A percentile compares a stretch with the other conserved stretches of the same genome.
phyloP scores from a whole-genome alignment of 1,284 basidiomycete genomes.

The Trametes pubescens region DNA sequence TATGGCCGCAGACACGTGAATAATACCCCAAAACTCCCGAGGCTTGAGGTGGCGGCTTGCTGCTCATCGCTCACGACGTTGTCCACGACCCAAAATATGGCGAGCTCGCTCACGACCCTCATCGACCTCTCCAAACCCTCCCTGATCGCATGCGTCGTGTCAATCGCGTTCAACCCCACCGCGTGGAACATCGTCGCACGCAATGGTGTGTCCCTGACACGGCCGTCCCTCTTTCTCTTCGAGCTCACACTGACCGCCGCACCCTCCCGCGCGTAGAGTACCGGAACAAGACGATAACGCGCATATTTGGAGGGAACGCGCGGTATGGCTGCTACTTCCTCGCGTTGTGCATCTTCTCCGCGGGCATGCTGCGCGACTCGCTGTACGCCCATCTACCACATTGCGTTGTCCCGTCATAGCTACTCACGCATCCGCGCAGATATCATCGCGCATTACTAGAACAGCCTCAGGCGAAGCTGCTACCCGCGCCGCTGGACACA shows the following conservation, averaged over 20 bases:
- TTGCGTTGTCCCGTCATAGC: neutral
- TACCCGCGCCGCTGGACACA: constrained; percentile 68
- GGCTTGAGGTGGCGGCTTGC: constrained; percentile 9
- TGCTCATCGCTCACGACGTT: constrained; percentile 12
- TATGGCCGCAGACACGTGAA: constrained; percentile 16
- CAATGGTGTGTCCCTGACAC: constrained; percentile 73
- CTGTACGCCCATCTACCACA: constrained; percentile 62
- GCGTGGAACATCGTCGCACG: constrained; percentile 97
- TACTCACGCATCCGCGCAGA: constrained; percentile 46
- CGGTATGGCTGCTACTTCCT: constrained; percentile 90
- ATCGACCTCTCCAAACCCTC: constrained; percentile 73
- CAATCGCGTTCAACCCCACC: constrained; percentile 89
- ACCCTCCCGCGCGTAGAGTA: constrained; percentile 67
- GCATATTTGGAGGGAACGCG: constrained; percentile 77
- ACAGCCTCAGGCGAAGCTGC: constrained; percentile 69
- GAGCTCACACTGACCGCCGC: constrained; percentile 9
- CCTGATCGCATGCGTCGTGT: constrained; percentile 67
- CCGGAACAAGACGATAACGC: constrained; percentile 87
- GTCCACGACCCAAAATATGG: constrained; percentile 20
- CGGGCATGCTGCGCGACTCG: constrained; percentile 87
- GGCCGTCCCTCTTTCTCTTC: neutral
- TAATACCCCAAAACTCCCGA: neutral
- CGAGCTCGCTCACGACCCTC: constrained; percentile 28
- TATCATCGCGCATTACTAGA: constrained; percentile 77
- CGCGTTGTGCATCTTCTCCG: constrained; percentile 88